Base-by-base conservation (phyloP, 108 stramenopile species). In the Parmales sp. region DNA sequence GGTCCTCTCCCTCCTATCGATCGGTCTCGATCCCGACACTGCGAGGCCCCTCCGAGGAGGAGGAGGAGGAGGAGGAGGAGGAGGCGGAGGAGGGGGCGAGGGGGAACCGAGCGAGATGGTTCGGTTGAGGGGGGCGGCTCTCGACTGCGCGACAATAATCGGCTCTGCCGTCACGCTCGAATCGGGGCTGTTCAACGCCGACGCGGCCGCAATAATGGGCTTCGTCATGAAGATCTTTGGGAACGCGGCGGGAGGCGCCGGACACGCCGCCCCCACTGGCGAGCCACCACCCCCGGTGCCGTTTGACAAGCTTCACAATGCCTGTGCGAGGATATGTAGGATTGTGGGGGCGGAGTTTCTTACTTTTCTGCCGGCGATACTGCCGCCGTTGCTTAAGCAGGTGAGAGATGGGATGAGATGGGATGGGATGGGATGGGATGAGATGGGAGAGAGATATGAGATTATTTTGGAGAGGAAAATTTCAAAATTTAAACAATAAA, bases 321-420 rank as follows among this genome's bases (percentile, higher is more conserved):
- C 83, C 19, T 89, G 83, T 66, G 90, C 90, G 16, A 75, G 90
- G 9, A 85, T 91, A 68, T 85, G 87, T n/a, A 77, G 80, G 5
- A 87, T 88, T 8, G 74, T 87, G 76, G 81, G 74, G 43, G 76
- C 76, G 20, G 71, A 82, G 23, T 91, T 84, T 50, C 75, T 75
- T 29, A 83, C 78, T 6, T 86, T 80, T 66, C 63, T 80, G 39
- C 75, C 81, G 11, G 67, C 77, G 0, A 75, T 91, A 31, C 48
- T 91, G n/a, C 86, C 88, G 9, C 78, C 77, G 39, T 69, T 91
- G 22, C 68, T 88, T n/a, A 66, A 72, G n/a, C 63, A 73, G 34
- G 85, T 77, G 4, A 71, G 65, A 37, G 80, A 78, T 67, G 69
- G 79, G 18, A 66, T n/a, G n/a, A n/a, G n/a, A n/a, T n/a, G n/a